Percentiles rank a stretch among this genome's conserved stretches.
Evolutionary conservation across 306 rosid species (phyloP).

Genomic region (Fragaria ananassa): DNA sequence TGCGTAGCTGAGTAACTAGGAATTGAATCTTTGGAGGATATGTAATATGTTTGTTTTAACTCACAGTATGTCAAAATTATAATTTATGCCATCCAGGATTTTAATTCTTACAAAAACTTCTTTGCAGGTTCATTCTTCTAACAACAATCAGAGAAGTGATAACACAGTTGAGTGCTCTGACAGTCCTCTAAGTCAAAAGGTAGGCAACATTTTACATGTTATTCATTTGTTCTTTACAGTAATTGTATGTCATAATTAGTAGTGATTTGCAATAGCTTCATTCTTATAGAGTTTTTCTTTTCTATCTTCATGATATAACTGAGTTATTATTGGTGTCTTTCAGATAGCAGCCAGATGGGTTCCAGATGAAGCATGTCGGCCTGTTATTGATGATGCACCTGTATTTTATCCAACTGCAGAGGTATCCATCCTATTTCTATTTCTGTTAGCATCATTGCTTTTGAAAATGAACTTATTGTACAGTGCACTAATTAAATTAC

Average conservation of each 20-base stretch:
- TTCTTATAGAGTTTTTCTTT: not conserved
- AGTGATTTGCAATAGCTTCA: not conserved
- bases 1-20: not conserved
- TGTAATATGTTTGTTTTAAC: not conserved
- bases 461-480: not conserved
- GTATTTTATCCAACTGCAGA: slow-evolving; percentile 75
- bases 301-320: slow-evolving; percentile 1
- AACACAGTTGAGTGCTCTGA: slow-evolving; percentile 36
- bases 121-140: slow-evolving; percentile 46
- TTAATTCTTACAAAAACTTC: slow-evolving; percentile 2
- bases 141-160: slow-evolving; percentile 32
- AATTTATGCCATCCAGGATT: slow-evolving; percentile 2
- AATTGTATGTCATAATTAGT: not conserved
- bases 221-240: not conserved
- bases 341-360: slow-evolving; percentile 81
- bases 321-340: slow-evolving; percentile 22
- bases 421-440: slow-evolving; percentile 36
- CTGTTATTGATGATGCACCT: slow-evolving; percentile 77
- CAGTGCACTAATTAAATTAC: slow-evolving; percentile 1
- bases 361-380: slow-evolving; percentile 71
- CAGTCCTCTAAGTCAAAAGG: slow-evolving; percentile 45
- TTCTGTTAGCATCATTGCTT: slow-evolving; percentile 3
- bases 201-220: slow-evolving; percentile 9
- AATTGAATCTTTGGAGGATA: not conserved
- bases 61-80: not conserved